Evolutionary conservation across 1,284 basidiomycete species (phyloP).

Genomic region (Ustilago xerochloae): DNA sequence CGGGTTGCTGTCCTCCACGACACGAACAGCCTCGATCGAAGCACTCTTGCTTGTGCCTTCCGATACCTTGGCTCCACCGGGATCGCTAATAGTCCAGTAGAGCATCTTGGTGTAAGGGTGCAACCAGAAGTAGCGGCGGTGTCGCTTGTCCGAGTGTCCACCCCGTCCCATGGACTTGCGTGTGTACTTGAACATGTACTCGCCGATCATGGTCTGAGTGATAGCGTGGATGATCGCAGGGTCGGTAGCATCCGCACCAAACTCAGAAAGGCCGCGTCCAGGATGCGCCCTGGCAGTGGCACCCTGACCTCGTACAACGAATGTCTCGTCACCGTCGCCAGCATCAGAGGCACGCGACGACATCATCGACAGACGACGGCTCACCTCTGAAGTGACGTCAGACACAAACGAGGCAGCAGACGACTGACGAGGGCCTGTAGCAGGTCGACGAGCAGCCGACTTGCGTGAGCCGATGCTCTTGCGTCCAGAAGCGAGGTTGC

Average conservation of each 20-base stretch:
- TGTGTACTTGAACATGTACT: conserved; percentile 98
- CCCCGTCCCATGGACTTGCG: conserved; percentile 84
- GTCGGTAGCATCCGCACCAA: conserved; percentile 54
- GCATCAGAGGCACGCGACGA: conserved; percentile 47
- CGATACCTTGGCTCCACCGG: conserved; percentile 83
- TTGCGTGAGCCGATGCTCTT: conserved; percentile 47
- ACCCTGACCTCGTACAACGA: conserved; percentile 20
- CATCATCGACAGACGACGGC: conserved; percentile 52
- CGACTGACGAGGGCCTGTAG: conserved; percentile 39
- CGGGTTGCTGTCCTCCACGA: conserved; percentile 89
- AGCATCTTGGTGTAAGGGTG: conserved; percentile 98
- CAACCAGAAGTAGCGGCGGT: conserved; percentile 98
- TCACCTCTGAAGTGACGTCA: conserved; percentile 59
- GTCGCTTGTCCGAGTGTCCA: conserved; percentile 87
- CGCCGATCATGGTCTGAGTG: conserved; percentile 99
- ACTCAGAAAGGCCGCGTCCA: conserved; percentile 27
- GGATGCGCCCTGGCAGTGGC: conserved; percentile 13
- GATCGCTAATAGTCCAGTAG: conserved; percentile 96
- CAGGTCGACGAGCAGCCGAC: conserved; percentile 29
- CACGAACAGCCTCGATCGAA: conserved; percentile 91
- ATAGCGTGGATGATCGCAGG: conserved; percentile 81
- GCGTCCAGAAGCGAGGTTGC: conserved; percentile 28
- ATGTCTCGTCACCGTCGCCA: conserved; percentile 40
- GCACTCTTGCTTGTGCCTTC: conserved; percentile 97
- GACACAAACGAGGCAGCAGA: conserved; percentile 59